A percentile compares a stretch with the other conserved stretches of the same genome.
These are phyloP conservation scores for Capsella rubella DNA, from an alignment of 441 rosid species.

Conservation along the genomic window DNA sequence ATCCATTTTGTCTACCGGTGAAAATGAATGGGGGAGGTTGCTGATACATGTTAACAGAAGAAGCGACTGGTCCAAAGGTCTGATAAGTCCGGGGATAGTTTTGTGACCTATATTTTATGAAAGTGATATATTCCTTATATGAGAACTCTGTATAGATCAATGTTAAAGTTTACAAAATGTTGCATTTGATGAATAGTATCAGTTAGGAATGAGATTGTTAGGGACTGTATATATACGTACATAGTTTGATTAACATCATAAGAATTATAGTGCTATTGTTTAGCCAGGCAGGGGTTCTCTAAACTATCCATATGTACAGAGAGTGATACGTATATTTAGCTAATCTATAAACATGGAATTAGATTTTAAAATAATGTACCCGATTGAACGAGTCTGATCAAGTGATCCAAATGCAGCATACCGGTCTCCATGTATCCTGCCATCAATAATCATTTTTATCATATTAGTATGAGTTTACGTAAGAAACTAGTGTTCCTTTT, in stretches of 20 bases:
- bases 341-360: neutral
- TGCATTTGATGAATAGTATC: neutral
- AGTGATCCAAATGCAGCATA: neutral
- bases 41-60: neutral
- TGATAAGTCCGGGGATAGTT: neutral
- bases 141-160: neutral
- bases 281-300: neutral
- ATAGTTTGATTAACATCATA: neutral
- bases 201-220: neutral
- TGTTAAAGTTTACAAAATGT: neutral
- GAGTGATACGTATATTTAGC: neutral
- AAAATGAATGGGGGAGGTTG: no score
- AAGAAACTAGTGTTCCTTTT: neutral
- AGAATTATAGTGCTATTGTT: conserved; percentile 5
- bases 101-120: conserved; percentile 19
- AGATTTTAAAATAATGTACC: neutral
- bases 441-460: neutral
- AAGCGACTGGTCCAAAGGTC: neutral
- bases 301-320: neutral
- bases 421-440: neutral
- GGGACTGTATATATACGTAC: neutral
- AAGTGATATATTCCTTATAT: neutral
- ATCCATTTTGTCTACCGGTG: no score
- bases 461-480: neutral
- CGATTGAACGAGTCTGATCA: neutral